Conservation (phyloP, 2,329 filamentous ascomycete genomes). For the Curvularia lunata region DNA sequence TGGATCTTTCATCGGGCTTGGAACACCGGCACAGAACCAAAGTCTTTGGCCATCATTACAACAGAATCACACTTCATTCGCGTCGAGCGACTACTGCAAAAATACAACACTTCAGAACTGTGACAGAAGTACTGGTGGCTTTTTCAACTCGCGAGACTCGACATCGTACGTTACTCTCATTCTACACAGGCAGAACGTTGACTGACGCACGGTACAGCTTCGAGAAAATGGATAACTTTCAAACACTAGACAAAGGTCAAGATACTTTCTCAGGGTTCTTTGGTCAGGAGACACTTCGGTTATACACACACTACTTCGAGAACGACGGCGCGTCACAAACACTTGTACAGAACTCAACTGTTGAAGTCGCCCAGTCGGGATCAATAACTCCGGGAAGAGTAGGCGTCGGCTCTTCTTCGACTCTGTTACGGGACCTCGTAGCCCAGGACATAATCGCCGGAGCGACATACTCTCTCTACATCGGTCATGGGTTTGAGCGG, state of each 20-base stretch:
- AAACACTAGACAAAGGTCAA: slow-evolving; percentile 36
- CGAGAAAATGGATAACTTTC: slow-evolving; percentile 27
- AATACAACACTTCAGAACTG: slow-evolving; percentile 46
- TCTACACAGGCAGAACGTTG: background rate
- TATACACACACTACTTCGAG: slow-evolving; percentile 53
- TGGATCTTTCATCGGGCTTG: slow-evolving; percentile 55
- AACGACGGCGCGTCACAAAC: slow-evolving; percentile 48
- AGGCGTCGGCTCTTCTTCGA: slow-evolving; percentile 51
- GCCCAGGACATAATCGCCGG: slow-evolving; percentile 46
- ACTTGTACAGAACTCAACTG: slow-evolving; percentile 42
- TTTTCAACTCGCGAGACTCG: slow-evolving; percentile 41
- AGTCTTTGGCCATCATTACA: slow-evolving; percentile 53
- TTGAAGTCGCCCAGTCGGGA: slow-evolving; percentile 45
- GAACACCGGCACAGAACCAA: slow-evolving; percentile 53
- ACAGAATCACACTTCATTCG: slow-evolving; percentile 53
- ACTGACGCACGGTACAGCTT: slow-evolving; percentile 34
- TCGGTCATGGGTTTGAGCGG: slow-evolving; percentile 51
- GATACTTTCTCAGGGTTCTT: slow-evolving; percentile 35
- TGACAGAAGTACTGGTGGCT: slow-evolving; percentile 42
- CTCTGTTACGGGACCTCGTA: slow-evolving; percentile 48
- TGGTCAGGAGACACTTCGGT: slow-evolving; percentile 44
- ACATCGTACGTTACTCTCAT: slow-evolving; percentile 34
- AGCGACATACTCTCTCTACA: slow-evolving; percentile 53
- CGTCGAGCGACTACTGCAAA: slow-evolving; percentile 46
- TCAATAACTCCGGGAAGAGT: slow-evolving; percentile 44